Evolutionary conservation across 768 basidiomycete genomes (phyloP), one percentile per base, ranked within the genome.

Genomic region (Naganishia onofrii): DNA sequence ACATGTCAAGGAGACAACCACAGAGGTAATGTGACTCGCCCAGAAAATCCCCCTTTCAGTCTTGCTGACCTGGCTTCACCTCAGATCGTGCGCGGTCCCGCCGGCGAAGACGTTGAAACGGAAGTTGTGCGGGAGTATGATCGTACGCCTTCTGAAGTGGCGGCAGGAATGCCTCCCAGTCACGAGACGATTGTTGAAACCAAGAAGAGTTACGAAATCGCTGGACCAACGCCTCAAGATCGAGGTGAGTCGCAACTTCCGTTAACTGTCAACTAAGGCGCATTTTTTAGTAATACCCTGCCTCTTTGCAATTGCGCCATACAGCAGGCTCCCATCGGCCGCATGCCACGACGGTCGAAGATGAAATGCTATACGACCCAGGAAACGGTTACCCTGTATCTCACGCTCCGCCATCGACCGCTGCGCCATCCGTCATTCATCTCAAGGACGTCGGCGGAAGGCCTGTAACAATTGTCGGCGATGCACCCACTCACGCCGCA

Each of bases 1-100:
- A 46, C 64, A 66, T 34, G 58, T 71, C 29, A 71, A 71, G 28
- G 70, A 71, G 56, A 71, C 70, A 5, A 58, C 56, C 9, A 71
- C 70, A 19, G 70, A 71, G 66, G 70, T 58, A 64, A 4, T 36
- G 66, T 23, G 19, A 51, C 13, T 38, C 19, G 31, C 17, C 42
- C 26, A 17, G 29, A 28, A 12, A 17, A 5, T 26, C 4, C 13
- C 1, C 3, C 15, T 55, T 34, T 2, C 3, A 38, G 42, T 36
- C 34, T 42, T 38, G 21, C 32, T 38, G 53, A 48, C 58, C 13
- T 44, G 34, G 32, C 34, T 23, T 21, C 53, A 21, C 23, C 23
- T 29, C 48, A 71, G 70, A 51, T 71, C 17, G 60, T 66, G 23
- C 56, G 66, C 0, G 70, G 70, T 0, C 70, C 70, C 8, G 70